phyloP scores from a whole-genome alignment of 2,329 filamentous ascomycete genomes.

The Epichloe sp. region DNA sequence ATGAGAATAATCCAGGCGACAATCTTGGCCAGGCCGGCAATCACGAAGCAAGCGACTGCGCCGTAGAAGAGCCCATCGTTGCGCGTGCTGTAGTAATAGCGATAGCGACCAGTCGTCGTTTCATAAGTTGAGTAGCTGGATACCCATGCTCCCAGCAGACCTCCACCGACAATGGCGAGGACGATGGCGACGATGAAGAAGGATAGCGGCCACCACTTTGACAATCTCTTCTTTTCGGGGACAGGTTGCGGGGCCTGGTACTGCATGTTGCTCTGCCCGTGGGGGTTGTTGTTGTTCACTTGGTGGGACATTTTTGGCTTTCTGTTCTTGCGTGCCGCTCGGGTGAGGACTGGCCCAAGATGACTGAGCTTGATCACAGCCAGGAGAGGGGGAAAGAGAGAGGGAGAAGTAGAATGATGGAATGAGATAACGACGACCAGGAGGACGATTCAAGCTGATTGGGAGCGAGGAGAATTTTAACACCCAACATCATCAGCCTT shows the following conservation, averaged over 20 bases:
- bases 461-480: too few species aligned
- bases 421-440: too few species aligned
- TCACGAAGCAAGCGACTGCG: neutral
- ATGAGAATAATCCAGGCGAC: slow-evolving; percentile 2
- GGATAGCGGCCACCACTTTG: slow-evolving; percentile 1
- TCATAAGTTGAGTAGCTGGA: neutral
- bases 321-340: neutral
- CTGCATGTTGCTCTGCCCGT: neutral
- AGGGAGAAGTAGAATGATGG: too few species aligned
- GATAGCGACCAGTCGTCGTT: neutral
- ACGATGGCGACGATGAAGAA: neutral
- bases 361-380: too few species aligned
- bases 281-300: neutral
- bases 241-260: neutral
- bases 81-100: neutral
- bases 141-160: slow-evolving; percentile 1
- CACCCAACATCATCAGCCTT: too few species aligned
- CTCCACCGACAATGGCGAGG: neutral
- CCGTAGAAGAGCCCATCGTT: neutral
- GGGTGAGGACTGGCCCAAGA: too few species aligned
- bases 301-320: neutral
- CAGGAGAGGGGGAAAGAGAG: too few species aligned
- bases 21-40: slow-evolving; percentile 1
- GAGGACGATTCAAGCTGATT: accelerated
- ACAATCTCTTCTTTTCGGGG: neutral